Percentiles rank a stretch among this genome's conserved stretches.
phyloP scores from a whole-genome alignment of 106 monocot species.

The Vanilla planifolia region DNA sequence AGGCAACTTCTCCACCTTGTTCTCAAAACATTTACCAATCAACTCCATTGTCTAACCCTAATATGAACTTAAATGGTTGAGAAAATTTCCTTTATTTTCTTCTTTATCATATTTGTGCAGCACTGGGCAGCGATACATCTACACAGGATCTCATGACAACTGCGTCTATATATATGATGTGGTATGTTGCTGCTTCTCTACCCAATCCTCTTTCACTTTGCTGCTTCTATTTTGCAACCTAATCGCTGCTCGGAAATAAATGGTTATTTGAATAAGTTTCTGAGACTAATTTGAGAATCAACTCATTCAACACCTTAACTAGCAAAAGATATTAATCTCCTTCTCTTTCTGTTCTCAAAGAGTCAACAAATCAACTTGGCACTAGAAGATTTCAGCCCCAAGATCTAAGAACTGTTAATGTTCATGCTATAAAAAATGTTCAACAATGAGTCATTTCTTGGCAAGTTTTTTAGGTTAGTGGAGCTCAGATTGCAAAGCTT shows the following conservation, averaged over 20 bases:
- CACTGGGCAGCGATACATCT: constrained; percentile 89
- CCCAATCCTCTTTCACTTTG: background rate
- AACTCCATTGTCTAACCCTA: background rate
- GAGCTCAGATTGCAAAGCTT: constrained; percentile 54
- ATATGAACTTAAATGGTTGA: background rate
- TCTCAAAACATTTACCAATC: background rate
- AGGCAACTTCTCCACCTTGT: constrained; percentile 35
- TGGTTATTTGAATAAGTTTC: no score
- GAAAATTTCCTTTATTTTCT: background rate
- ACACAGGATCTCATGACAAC: constrained; percentile 77
- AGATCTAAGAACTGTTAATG: no score
- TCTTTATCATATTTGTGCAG: constrained; percentile 30
- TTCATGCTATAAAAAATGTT: no score
- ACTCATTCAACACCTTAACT: no score
- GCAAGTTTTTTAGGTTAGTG: constrained; percentile 44
- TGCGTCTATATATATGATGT: constrained; percentile 79
- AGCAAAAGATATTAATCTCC: no score
- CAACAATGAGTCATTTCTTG: no score
- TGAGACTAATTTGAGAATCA: no score
- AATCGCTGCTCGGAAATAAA: no score
- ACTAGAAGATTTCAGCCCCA: no score
- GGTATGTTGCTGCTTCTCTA: constrained; percentile 28
- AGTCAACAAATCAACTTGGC: no score
- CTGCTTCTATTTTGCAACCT: background rate
- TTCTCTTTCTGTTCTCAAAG: no score